These are phyloP conservation scores for Hordeum marinum DNA, from an alignment of 176 grass and related monocot species.

Conservation along the genomic window DNA sequence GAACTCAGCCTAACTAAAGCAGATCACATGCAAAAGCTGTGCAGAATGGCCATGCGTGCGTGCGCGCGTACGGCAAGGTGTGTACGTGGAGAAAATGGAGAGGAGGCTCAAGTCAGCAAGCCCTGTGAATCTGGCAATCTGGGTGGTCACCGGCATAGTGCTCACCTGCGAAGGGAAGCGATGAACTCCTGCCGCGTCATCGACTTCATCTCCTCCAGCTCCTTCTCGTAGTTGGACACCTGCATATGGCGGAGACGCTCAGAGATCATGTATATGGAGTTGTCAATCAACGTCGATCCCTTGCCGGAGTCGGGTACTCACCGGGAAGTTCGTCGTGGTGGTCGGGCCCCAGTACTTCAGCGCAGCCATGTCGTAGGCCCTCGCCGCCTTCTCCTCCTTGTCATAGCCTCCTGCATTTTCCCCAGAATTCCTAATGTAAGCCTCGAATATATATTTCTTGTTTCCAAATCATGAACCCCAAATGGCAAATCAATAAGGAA, in stretches of 20 bases:
- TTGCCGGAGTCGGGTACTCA: constrained; percentile 18
- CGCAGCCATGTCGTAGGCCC: constrained; percentile 82
- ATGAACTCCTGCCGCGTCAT: constrained; percentile 97
- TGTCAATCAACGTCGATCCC: neutral
- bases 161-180: constrained; percentile 82
- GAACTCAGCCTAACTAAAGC: neutral
- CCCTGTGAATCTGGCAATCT: neutral
- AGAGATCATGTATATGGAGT: neutral
- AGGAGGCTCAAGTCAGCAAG: neutral
- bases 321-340: constrained; percentile 85
- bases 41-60: neutral
- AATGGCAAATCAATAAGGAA: neutral
- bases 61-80: constrained; percentile 22
- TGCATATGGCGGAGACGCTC: neutral
- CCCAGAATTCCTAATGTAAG: neutral
- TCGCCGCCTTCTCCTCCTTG: constrained; percentile 87
- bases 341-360: constrained; percentile 89
- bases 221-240: constrained; percentile 77
- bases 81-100: constrained; percentile 35
- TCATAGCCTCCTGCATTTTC: constrained; percentile 74
- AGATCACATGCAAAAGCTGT: neutral
- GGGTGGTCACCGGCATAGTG: neutral
- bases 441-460: neutral
- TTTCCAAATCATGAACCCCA: neutral
- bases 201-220: constrained; percentile 89